phyloP scores from a whole-genome alignment of 305 asterid species.

The Fraxinus velutina region DNA sequence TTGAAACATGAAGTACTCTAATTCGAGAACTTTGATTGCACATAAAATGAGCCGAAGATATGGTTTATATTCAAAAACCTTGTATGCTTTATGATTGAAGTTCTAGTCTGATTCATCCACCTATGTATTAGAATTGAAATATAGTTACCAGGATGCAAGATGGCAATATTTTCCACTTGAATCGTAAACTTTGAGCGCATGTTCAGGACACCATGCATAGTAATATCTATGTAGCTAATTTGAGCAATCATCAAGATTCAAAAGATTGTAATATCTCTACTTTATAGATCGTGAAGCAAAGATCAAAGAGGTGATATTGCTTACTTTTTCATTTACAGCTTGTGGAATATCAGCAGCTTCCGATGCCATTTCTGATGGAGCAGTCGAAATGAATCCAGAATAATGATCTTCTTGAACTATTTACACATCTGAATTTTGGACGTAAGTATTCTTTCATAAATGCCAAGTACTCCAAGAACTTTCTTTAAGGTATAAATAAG shows the following conservation, averaged over 20 bases:
- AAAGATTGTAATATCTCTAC: background rate
- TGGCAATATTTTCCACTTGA: background rate
- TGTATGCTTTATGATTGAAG: background rate
- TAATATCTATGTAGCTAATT: background rate
- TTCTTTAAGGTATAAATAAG: slow-evolving; percentile 27
- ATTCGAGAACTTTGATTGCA: slow-evolving; percentile 7
- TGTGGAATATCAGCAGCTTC: slow-evolving; percentile 37
- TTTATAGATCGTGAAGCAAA: background rate
- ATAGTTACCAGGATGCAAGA: background rate
- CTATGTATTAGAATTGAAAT: background rate
- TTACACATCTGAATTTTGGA: slow-evolving; percentile 18
- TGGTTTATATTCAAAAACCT: background rate
- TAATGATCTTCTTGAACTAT: slow-evolving; percentile 14
- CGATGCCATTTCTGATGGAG: slow-evolving; percentile 38
- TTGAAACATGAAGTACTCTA: background rate
- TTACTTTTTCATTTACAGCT: slow-evolving; percentile 45
- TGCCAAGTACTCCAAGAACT: background rate
- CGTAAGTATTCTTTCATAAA: slow-evolving; percentile 22
- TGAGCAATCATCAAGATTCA: background rate
- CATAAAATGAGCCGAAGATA: background rate
- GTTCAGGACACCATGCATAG: background rate
- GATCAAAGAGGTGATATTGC: slow-evolving; percentile 20
- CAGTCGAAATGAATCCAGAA: slow-evolving; percentile 23
- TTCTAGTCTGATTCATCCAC: background rate
- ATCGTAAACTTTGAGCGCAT: background rate